Percentiles rank a stretch among this genome's conserved stretches.
These are phyloP conservation scores for Arthrinium phaeospermum DNA, from an alignment of 2,329 filamentous ascomycete species.

Conservation along the genomic window DNA sequence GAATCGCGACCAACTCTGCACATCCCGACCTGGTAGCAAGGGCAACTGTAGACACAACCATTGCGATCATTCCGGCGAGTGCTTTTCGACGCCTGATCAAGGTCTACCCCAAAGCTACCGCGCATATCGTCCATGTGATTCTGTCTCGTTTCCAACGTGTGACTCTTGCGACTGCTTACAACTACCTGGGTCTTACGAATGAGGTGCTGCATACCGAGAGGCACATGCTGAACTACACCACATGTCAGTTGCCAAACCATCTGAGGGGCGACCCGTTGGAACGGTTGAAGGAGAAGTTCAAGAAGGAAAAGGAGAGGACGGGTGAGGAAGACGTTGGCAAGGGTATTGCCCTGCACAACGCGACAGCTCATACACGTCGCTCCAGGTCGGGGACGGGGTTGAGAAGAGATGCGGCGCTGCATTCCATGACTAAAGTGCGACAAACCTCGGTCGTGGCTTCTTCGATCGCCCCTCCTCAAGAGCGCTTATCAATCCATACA, in stretches of 20 bases:
- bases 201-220: constrained; percentile 93
- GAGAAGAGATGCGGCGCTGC: constrained; percentile 78
- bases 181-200: constrained; percentile 88
- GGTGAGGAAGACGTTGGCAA: constrained; percentile 83
- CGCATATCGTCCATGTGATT: constrained; percentile 98
- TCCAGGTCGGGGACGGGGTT: constrained; percentile 76
- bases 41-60: constrained; percentile 94
- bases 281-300: constrained; percentile 91
- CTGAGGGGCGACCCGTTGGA: constrained; percentile 82
- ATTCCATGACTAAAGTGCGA: constrained; percentile 63
- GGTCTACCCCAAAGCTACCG: constrained; percentile 93
- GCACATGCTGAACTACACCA: constrained; percentile 91
- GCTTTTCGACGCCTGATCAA: constrained; percentile 91
- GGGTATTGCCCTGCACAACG: constrained; percentile 94
- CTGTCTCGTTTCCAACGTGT: constrained; percentile 92
- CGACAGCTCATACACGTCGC: constrained; percentile 64
- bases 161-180: constrained; percentile 91
- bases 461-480: constrained; percentile 47
- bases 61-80: constrained; percentile 96
- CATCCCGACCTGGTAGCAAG: constrained; percentile 98
- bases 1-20: constrained; percentile 71
- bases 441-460: constrained; percentile 50
- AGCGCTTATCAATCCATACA: constrained; percentile 51
- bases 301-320: constrained; percentile 80
- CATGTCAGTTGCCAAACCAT: constrained; percentile 89